These are phyloP conservation scores for Helicostylum pulchrum DNA, from an alignment of 192 early-diverging fungal genomes.

Conservation along the genomic window DNA sequence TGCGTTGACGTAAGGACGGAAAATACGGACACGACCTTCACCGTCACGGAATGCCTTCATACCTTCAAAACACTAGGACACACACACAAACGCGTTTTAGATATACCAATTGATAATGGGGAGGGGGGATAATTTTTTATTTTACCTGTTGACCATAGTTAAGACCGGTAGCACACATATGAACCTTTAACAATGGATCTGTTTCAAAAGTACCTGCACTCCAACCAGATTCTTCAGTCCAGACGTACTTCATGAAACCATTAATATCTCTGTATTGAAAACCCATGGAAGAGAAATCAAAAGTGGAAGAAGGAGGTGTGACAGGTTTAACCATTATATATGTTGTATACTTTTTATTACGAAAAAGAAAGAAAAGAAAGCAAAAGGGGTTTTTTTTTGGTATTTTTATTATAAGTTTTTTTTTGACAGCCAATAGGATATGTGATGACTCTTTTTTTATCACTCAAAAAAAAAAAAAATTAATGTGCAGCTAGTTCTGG, in stretches of 20 bases:
- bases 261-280: slow-evolving; percentile 66
- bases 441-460: slow-evolving; percentile 1
- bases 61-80: slow-evolving; percentile 73
- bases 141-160: slow-evolving; percentile 73
- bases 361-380: not conserved
- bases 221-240: slow-evolving; percentile 57
- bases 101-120: not conserved
- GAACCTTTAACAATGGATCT: slow-evolving; percentile 55
- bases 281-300: slow-evolving; percentile 68
- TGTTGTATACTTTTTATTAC: not conserved
- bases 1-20: slow-evolving; percentile 70
- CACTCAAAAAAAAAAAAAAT: too few relatives aligned
- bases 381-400: not conserved
- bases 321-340: slow-evolving; percentile 9
- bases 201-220: slow-evolving; percentile 54
- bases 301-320: slow-evolving; percentile 33
- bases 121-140: not conserved
- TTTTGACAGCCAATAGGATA: not conserved
- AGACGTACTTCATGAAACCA: slow-evolving; percentile 61
- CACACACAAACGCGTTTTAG: not conserved
- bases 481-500: slow-evolving; percentile 9
- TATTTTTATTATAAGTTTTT: not conserved
- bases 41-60: slow-evolving; percentile 72
- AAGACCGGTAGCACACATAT: slow-evolving; percentile 61
- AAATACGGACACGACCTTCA: slow-evolving; percentile 66